phyloP scores from a whole-genome alignment of 2,329 filamentous ascomycete genomes.

The Pseudogymnoascus sp. region DNA sequence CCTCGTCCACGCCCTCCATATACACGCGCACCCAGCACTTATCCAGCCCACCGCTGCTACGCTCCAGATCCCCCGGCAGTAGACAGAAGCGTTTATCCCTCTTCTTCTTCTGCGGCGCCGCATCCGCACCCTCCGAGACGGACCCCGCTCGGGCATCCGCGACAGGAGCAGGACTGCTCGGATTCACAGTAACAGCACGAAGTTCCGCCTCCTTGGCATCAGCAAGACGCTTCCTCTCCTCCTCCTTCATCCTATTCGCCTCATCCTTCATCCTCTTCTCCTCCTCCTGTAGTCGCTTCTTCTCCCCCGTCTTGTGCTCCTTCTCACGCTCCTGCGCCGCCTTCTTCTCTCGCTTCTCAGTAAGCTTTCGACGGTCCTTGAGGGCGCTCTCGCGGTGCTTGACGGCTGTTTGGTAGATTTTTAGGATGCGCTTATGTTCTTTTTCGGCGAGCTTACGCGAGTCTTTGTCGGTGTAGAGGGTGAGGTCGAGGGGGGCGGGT shows the following conservation, averaged over 20 bases:
- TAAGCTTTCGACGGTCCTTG: conserved; percentile 51
- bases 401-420: conserved; percentile 56
- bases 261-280: conserved; percentile 23
- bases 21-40: conserved; percentile 67
- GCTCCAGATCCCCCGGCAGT: conserved; percentile 48
- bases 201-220: conserved; percentile 8
- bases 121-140: neutral
- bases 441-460: conserved; percentile 60
- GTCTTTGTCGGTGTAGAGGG: conserved; percentile 52
- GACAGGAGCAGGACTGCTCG: neutral
- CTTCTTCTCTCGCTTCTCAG: conserved; percentile 42
- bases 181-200: neutral
- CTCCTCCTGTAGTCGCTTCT: conserved; percentile 25
- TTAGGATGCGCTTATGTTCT: conserved; percentile 52
- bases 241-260: conserved; percentile 17
- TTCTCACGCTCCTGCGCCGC: conserved; percentile 33
- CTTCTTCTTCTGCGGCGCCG: conserved; percentile 22
- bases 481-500: conserved; percentile 47
- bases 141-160: neutral
- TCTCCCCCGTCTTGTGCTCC: conserved; percentile 25
- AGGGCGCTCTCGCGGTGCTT: conserved; percentile 59
- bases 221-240: neutral
- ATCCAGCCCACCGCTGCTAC: conserved; percentile 48
- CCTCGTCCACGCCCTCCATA: conserved; percentile 78
- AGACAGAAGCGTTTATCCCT: conserved; percentile 63